Conservation (phyloP, 768 basidiomycete genomes). For the Cystobasidium tubakii region DNA sequence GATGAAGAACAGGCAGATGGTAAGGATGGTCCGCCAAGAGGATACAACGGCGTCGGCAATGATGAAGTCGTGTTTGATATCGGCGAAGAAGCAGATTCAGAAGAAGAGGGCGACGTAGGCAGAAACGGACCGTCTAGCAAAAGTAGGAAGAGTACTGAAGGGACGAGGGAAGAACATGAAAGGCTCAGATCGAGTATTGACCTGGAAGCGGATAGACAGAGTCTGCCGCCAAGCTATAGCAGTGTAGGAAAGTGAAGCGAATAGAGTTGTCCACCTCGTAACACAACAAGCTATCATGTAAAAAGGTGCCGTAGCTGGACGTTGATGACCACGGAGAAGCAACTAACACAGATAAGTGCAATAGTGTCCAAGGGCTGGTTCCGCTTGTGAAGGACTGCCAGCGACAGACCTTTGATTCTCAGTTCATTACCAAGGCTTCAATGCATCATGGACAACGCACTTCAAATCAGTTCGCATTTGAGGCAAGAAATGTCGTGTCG, state of each 20-base stretch:
- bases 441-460: too few relatives aligned
- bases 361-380: too few relatives aligned
- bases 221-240: slow-evolving; percentile 5
- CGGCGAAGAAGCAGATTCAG: slow-evolving; percentile 68
- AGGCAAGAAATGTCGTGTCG: too few relatives aligned
- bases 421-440: too few relatives aligned
- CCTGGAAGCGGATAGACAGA: not conserved
- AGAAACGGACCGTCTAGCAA: not conserved
- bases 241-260: not conserved
- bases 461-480: too few relatives aligned
- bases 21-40: slow-evolving; percentile 55
- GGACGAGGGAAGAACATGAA: slow-evolving; percentile 15
- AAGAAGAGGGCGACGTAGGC: slow-evolving; percentile 42
- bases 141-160: not conserved
- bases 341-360: too few relatives aligned
- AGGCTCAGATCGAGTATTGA: not conserved
- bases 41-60: slow-evolving; percentile 52
- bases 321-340: too few relatives aligned
- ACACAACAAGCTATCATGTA: not conserved
- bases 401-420: too few relatives aligned
- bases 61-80: slow-evolving; percentile 84
- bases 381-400: too few relatives aligned
- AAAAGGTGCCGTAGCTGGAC: too few relatives aligned
- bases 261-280: not conserved
- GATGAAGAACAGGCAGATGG: slow-evolving; percentile 65